Conservation (phyloP, 306 rosid species). For the Fragaria ananassa region DNA sequence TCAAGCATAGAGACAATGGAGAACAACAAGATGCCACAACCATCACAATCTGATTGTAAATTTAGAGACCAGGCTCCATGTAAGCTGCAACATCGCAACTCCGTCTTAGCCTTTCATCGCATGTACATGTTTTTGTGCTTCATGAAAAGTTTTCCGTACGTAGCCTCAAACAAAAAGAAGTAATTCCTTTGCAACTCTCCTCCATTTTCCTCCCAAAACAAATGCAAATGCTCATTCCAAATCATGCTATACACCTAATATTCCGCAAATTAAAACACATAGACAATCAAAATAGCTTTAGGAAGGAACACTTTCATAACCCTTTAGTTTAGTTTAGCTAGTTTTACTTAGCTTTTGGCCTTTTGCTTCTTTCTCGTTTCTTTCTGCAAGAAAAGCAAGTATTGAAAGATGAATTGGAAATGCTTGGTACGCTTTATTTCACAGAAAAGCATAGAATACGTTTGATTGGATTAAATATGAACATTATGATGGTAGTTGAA, state of each 20-base stretch:
- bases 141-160: neutral
- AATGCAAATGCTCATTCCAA: neutral
- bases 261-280: neutral
- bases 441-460: conserved; percentile 1
- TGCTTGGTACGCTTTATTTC: neutral
- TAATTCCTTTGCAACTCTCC: neutral
- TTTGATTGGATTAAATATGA: neutral
- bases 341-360: neutral
- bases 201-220: neutral
- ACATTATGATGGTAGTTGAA: conserved; percentile 1
- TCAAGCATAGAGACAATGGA: no score
- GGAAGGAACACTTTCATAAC: neutral
- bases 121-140: neutral
- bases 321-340: neutral
- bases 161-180: neutral
- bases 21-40: no score
- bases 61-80: no score
- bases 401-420: neutral
- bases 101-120: neutral
- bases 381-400: neutral
- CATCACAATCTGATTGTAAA: no score
- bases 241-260: neutral
- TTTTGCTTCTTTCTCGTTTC: neutral
- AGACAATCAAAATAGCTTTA: neutral
- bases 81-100: neutral